Evolutionary conservation across 1,284 basidiomycete genomes (phyloP).

Genomic region (Ganoderma meredithae): DNA sequence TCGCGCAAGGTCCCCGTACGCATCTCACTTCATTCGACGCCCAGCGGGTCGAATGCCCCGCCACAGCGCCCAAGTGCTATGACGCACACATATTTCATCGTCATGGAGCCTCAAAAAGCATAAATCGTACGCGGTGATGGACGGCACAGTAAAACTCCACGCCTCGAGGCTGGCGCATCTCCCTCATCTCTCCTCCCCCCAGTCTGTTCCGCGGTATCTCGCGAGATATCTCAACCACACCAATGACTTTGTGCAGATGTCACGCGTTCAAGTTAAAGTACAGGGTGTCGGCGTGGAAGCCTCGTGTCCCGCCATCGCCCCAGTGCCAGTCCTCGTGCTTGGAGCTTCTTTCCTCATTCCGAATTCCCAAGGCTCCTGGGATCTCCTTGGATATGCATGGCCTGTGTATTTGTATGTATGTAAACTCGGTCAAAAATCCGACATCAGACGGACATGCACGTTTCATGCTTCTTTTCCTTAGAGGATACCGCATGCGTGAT

Average conservation of each 20-base stretch:
- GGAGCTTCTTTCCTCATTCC: background rate
- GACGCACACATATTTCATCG: background rate
- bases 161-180: background rate
- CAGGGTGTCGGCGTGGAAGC: background rate
- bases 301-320: background rate
- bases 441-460: background rate
- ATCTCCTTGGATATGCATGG: background rate
- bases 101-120: background rate
- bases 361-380: background rate
- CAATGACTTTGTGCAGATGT: background rate
- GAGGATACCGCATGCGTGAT: background rate
- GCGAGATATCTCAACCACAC: background rate
- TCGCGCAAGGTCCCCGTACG: background rate
- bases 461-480: background rate
- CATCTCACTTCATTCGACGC: background rate
- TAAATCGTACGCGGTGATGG: background rate
- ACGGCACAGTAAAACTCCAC: background rate
- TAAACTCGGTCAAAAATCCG: slow-evolving; percentile 2
- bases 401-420: background rate
- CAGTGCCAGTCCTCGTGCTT: background rate
- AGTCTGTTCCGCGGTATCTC: background rate
- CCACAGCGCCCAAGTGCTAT: background rate
- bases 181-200: background rate
- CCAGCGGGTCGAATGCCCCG: background rate
- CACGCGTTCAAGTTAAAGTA: background rate